phyloP scores from a whole-genome alignment of 192 early-diverging fungal species.

The Backusella tarrabulga region DNA sequence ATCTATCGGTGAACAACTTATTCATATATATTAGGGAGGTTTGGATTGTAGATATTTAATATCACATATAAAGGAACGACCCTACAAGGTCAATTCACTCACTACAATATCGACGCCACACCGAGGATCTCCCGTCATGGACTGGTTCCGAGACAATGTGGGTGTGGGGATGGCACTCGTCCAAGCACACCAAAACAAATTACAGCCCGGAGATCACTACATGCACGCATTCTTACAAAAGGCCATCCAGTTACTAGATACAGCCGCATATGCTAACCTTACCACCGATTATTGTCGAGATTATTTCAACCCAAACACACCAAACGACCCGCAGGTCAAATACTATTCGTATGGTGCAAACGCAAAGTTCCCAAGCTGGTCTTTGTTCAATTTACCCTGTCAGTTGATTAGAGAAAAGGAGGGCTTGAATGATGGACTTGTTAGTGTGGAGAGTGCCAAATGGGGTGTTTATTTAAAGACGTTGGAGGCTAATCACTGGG shows the following conservation, averaged over 20 bases:
- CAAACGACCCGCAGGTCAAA: slow-evolving; percentile 67
- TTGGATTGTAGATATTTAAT: slow-evolving; percentile 93
- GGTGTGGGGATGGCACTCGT: slow-evolving; percentile 65
- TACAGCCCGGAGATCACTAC: not conserved
- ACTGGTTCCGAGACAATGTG: slow-evolving; percentile 86
- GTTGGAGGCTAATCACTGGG: slow-evolving; percentile 87
- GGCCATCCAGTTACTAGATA: slow-evolving; percentile 66
- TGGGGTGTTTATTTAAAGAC: slow-evolving; percentile 90
- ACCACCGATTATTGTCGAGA: slow-evolving; percentile 83
- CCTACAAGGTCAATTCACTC: slow-evolving; percentile 74
- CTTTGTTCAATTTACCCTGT: slow-evolving; percentile 70
- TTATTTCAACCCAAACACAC: slow-evolving; percentile 88
- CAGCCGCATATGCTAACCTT: slow-evolving; percentile 89
- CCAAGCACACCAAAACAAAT: slow-evolving; percentile 3
- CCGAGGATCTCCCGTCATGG: slow-evolving; percentile 91
- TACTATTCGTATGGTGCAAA: slow-evolving; percentile 84
- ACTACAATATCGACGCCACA: slow-evolving; percentile 96
- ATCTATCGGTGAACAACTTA: not conserved
- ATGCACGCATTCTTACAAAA: not conserved
- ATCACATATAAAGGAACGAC: slow-evolving; percentile 69
- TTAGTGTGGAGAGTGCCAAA: slow-evolving; percentile 74
- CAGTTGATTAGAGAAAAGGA: slow-evolving; percentile 75
- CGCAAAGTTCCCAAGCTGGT: slow-evolving; percentile 64
- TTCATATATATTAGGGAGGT: slow-evolving; percentile 63
- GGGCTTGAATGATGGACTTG: slow-evolving; percentile 93